Evolutionary conservation across 2,329 filamentous ascomycete species (phyloP), one percentile per base, ranked within the genome.

Genomic region (Aspergillus pseudotamarii): DNA sequence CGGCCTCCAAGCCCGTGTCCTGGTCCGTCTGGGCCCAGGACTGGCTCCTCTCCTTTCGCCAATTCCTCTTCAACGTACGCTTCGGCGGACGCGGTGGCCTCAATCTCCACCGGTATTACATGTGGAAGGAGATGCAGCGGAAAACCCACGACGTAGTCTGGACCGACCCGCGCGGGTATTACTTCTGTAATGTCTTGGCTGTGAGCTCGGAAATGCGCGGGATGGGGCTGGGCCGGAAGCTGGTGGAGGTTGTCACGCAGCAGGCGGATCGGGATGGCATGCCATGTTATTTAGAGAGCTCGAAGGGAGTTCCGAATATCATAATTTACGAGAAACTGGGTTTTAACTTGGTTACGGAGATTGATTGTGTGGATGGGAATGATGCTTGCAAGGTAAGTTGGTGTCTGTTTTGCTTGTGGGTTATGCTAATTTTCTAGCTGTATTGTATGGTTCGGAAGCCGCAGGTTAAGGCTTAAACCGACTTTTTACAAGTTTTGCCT

Each of bases 141-240:
- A 79, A 85, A 45, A 87, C 85, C 0, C 89, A 92, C 60, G 78
- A 79, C 0, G 78, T 84, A 30, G 76, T 91, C 4, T 92, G 89
- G 90, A 86, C 80, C 0, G 88, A 91, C 61, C 81, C 84, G 0
- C 80, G 83, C 6, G 90, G 90, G 0, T 92, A 92, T 71, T 92
- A 91, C 71, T 92, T 92, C 68, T 89, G 90, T 67, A 93, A 92
- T 71, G 91, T 92, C 64, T 86, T 92, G 70, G 89, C 89, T 0
- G 89, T 92, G 1, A 74, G 86, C 19, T 88, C 89, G 0, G 84
- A 87, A 56, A 83, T 83, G 36, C 89, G 92, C 72, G 88, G 89
- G 0, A 85, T 83, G 69, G 90, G 90, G 0, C 84, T 92, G 2
- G 90, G 89, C 0, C 86, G 85, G 64, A 81, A 83, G 65, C 76